Base-by-base conservation (phyloP, 208 protist genomes). In the Strigomonas culicis region DNA sequence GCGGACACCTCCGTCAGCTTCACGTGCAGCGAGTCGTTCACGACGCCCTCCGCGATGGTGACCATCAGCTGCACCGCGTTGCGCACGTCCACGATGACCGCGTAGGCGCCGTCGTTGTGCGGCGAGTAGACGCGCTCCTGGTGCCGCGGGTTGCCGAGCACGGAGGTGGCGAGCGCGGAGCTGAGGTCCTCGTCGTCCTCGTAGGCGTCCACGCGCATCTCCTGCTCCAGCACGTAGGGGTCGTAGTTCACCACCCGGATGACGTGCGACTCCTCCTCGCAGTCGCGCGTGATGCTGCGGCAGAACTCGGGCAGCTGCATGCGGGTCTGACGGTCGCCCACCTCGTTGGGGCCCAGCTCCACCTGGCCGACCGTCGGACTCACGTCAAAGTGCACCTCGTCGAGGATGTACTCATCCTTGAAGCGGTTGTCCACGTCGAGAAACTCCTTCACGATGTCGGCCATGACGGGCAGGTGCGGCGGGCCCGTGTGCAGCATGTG, bases 241-340 rank as follows among this genome's bases (percentile, higher is more conserved):
- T 96, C 90, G 66, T 88, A 96, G 74, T 92, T 90, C 34, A 96
- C 86, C 56, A 96, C 90, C 52, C 85, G 84, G 47, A 94, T 88
- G 21, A 81, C 74, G 41, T 91, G 70, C 32, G 74, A 82, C 65
- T 89, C 82, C 49, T 91, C 84, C 65, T 92, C 83, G 70, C 79
- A 88, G 62, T 96, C 90, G 39, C 87, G 74, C 63, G 79, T 87
- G 58, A 96, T 82, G 28, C 75, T 62, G 52, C 80, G 84, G 28
- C 77, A 75, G 55, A 96, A 94, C 63, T 92, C 84, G 1, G 84
- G 82, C 28, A 96, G 70, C 68, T 92, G 82, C 80, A 92, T 85
- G 61, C 84, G 80, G 22, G 77, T 85, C 75, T 93, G 86, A 24
- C 90, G 79, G 61, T 93, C 87, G 25, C 90, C 87, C 8, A 92